Conservation (phyloP, 176 grass and related monocot genomes). For the Raddia guianensis region DNA sequence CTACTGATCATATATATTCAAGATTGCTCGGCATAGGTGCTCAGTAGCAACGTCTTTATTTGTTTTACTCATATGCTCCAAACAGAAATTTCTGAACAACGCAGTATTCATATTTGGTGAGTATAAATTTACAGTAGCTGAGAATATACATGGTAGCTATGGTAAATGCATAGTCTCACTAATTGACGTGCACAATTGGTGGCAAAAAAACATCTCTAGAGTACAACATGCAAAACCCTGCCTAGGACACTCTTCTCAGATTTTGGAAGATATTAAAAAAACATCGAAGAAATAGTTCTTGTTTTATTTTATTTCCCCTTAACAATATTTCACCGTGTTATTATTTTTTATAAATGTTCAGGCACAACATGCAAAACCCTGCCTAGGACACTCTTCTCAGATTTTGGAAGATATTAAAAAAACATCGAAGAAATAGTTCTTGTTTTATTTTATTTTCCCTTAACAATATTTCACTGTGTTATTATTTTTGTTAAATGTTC, state of each 20-base stretch:
- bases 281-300: background rate
- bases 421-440: background rate
- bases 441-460: constrained; percentile 20
- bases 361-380: background rate
- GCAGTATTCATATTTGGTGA: background rate
- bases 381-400: background rate
- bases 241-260: background rate
- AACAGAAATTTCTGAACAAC: background rate
- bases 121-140: too few relatives aligned
- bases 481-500: background rate
- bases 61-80: background rate
- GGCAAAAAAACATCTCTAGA: background rate
- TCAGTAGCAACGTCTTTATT: background rate
- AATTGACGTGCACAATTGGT: background rate
- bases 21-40: background rate
- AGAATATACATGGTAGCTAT: too few relatives aligned
- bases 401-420: background rate
- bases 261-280: background rate
- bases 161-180: too few relatives aligned
- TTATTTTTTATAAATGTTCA: background rate
- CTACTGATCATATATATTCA: background rate
- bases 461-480: background rate
- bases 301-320: constrained; percentile 14
- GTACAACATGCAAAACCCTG: background rate
- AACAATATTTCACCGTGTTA: background rate